Conservation (phyloP, 306 rosid species). For the Acacia acuminata region DNA sequence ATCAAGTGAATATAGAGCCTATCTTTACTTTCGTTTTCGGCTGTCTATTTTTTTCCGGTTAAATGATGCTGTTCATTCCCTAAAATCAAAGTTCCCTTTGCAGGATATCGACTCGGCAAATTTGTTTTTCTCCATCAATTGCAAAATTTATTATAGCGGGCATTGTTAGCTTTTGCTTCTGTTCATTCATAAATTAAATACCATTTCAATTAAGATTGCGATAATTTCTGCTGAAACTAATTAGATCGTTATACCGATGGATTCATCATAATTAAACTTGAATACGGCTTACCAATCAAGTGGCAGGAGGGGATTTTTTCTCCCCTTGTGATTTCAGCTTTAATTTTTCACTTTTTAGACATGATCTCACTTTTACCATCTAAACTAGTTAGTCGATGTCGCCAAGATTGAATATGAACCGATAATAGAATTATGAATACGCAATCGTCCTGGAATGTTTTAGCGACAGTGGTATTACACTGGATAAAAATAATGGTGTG, state of each 20-base stretch:
- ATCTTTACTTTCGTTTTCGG: constrained; percentile 4
- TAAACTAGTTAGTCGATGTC: background rate
- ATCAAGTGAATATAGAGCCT: constrained; percentile 33
- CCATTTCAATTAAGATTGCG: background rate
- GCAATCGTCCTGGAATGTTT: background rate
- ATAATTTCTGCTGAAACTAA: background rate
- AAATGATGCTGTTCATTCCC: constrained; percentile 10
- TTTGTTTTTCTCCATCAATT: background rate
- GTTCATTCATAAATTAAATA: background rate
- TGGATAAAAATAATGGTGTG: background rate
- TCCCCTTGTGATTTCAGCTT: background rate
- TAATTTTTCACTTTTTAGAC: background rate
- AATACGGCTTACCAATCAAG: background rate
- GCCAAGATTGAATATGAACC: background rate
- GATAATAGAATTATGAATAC: background rate
- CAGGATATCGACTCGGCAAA: background rate
- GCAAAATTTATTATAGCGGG: background rate
- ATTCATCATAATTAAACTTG: background rate
- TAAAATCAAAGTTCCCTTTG: background rate
- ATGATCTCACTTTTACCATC: background rate
- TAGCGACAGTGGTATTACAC: no score
- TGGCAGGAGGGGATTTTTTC: background rate
- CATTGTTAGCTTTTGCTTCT: background rate
- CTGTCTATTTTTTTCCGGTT: constrained; percentile 11
- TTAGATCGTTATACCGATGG: background rate